Conservation (phyloP, 495 filamentous ascomycete species). For the Hypoxylon subgilvum region DNA sequence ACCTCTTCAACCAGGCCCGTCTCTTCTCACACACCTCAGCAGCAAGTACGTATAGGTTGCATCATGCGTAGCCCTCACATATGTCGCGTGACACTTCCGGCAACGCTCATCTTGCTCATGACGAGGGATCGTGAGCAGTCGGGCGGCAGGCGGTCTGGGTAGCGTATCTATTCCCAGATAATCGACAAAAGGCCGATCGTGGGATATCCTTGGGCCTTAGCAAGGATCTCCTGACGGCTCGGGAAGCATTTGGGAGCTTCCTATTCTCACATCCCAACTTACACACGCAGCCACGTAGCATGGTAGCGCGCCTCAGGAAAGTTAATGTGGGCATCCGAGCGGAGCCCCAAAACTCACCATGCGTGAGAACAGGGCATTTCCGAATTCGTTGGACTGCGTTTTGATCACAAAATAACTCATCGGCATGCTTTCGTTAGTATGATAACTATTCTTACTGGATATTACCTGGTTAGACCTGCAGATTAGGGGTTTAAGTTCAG, state of each 20-base stretch:
- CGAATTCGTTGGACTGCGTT: constrained; percentile 27
- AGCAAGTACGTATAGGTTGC: constrained; percentile 22
- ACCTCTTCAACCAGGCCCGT: background rate
- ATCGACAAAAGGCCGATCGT: constrained; percentile 23
- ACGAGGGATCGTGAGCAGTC: too few species aligned
- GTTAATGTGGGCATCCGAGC: constrained; percentile 19
- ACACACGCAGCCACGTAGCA: constrained; percentile 7
- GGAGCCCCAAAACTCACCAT: constrained; percentile 22
- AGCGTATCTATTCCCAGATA: constrained; percentile 29
- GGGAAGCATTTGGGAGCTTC: constrained; percentile 15
- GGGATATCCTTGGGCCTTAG: constrained; percentile 9
- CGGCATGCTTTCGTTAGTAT: constrained; percentile 18
- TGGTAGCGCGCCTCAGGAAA: constrained; percentile 18
- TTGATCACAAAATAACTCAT: constrained; percentile 37
- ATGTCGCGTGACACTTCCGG: constrained; percentile 37
- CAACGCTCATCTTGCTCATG: constrained; percentile 18
- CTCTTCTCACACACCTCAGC: background rate
- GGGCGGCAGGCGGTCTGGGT: constrained; percentile 14
- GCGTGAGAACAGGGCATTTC: constrained; percentile 20
- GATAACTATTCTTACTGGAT: constrained; percentile 23
- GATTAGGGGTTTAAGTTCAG: constrained; percentile 23
- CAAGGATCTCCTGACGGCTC: constrained; percentile 8
- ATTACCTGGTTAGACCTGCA: constrained; percentile 1
- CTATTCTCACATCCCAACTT: constrained; percentile 10
- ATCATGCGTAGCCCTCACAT: constrained; percentile 36